Evolutionary conservation across 2,329 filamentous ascomycete species (phyloP), one percentile per base, ranked within the genome.

Genomic region (Fusarium guadeloupense): DNA sequence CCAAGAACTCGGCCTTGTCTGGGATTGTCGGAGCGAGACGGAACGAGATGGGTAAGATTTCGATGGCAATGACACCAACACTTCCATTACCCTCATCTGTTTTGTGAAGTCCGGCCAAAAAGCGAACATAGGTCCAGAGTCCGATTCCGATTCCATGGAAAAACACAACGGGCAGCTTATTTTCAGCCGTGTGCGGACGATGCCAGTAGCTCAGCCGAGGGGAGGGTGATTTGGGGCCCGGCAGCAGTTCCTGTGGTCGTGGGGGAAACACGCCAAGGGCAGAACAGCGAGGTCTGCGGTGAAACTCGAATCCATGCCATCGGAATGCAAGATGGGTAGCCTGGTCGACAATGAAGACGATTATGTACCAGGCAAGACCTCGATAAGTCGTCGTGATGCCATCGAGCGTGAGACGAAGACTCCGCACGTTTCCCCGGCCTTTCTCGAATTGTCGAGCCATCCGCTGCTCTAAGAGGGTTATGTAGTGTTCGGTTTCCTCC

Each of bases 111-210:
- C 48, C 43, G 82, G 80, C 70, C 2, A 91, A 75, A 67, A 89
- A 89, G 14, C 75, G 71, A 12, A 81, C 76, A 64, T 91, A 89
- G 1, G 87, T 83, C 69, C 84, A 83, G 3, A 91, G 79, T 0
- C 89, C 89, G 53, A 91, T 80, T 35, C 89, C 88, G 42, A 91
- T 89, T 14, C 89, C 89, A 64, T 91, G 89, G 41, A 91, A 79
- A 73, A 90, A 91, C 5, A 92, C 73, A 8, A 91, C 74, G 0
- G 89, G 89, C 0, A 83, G 74, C 45, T 80, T 80, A 8, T 59
- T 56, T 5, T 54, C 20, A 10, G 62, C 60, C 2, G 85, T 85
- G 68, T 91, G 88, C 6, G 85, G 85, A 3, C 83, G 82, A 66
- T 88, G 79, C 85, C 87, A 91, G 76, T 92, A 91, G 58, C 82